Conservation (phyloP, 257 asterid genomes). For the Anisodus acutangulus region DNA sequence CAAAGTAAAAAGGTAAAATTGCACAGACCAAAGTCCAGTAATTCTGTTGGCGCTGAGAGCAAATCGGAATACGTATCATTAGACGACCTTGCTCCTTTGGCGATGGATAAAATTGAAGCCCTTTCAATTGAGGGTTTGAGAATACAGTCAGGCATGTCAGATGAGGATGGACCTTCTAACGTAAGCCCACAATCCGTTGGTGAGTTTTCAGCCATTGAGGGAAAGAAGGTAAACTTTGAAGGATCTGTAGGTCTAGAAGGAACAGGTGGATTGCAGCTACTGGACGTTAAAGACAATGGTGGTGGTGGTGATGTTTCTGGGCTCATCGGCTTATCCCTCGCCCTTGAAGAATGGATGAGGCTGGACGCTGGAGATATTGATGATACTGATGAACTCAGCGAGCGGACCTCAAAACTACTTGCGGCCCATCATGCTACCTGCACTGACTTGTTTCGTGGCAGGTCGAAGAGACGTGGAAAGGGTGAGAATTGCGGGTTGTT, state of each 20-base stretch:
- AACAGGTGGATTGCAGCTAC: conserved; percentile 74
- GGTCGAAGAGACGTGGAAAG: conserved; percentile 71
- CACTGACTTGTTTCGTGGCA: conserved; percentile 62
- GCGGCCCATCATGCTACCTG: conserved; percentile 93
- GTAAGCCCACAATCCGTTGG: conserved; percentile 66
- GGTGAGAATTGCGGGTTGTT: conserved; percentile 69
- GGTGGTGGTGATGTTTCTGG: conserved; percentile 71
- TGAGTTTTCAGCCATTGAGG: conserved; percentile 81
- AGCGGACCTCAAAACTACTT: conserved; percentile 71
- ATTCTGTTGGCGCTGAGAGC: conserved; percentile 38
- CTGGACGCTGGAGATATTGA: conserved; percentile 89
- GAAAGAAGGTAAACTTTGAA: conserved; percentile 43
- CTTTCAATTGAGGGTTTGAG: conserved; percentile 72
- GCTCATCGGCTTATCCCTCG: conserved; percentile 81
- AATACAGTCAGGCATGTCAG: conserved; percentile 88
- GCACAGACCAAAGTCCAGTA: conserved; percentile 34
- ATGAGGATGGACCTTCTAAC: conserved; percentile 70
- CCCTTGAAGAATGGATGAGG: conserved; percentile 95
- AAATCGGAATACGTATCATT: conserved; percentile 72
- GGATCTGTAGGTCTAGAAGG: conserved; percentile 86
- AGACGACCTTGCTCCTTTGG: conserved; percentile 93
- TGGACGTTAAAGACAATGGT: conserved; percentile 77
- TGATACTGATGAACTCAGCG: conserved; percentile 68
- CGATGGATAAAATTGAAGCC: conserved; percentile 86
- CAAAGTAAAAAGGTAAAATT: conserved; percentile 40